Evolutionary conservation across 2,329 filamentous ascomycete genomes (phyloP), one percentile per base, ranked within the genome.

Genomic region (Dendrostoma leiphaemia): DNA sequence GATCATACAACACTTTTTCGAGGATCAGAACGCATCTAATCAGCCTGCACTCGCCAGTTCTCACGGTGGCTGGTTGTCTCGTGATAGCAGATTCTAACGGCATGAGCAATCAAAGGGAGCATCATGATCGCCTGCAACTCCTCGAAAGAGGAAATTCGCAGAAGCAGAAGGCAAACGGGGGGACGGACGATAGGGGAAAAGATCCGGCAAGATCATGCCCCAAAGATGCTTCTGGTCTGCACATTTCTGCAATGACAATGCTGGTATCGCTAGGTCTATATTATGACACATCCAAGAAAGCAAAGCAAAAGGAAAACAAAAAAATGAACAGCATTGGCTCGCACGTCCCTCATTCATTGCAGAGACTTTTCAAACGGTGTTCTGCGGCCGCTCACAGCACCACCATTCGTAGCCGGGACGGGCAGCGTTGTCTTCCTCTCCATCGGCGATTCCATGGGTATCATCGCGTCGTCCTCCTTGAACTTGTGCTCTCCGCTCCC

Each of bases 401-500:
- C 28, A 17, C 38, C 29, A 15, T 51, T 51, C 8, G 38, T 29
- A 6, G 29, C 31, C 31, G 48, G 48, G 21, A 51, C 17, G 15
- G 48, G 26, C 40, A 51, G 21, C 32, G 67, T 61, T 26, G 65
- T 55, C 37, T 55, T 55, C 48, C 40, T 51, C 28, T 55, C 43
- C 32, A 37, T 48, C 10, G 48, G 37, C 4, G 3, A 24, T 3
- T 51, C 40, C 19, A 29, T n/a, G 12, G 31, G 38, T 12, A 44
- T 8, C 47, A 44, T 8, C 47, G 34, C 24, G 23, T 56, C 29
- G 15, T 56, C 47, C 5, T 49, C 68, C 63, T 76, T 76, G 49
- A 71, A 60, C 37, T 62, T 61, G 13, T 64, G 60, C 31, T 70
- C 74, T 5, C 79, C 78, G 47, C 79, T 75, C 10, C 85, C 85